phyloP scores from a whole-genome alignment of 371 early-diverging fungal species.

The Mortierella sp. region DNA sequence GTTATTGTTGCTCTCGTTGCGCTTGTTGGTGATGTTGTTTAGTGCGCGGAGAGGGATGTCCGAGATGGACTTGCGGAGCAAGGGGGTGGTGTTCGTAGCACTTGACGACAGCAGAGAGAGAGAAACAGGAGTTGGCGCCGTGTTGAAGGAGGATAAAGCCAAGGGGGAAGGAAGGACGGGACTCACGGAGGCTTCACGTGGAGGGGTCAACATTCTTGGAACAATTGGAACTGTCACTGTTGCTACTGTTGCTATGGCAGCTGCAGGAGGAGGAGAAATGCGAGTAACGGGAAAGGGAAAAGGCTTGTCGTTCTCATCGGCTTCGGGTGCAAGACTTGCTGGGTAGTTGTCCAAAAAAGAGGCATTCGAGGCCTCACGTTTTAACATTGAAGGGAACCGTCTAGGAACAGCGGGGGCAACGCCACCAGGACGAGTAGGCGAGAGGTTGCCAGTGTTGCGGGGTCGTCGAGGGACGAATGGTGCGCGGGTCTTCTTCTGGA shows the following conservation, averaged over 20 bases:
- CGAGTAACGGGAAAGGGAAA: background rate
- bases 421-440: background rate
- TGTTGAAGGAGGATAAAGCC: background rate
- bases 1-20: background rate
- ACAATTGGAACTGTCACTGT: background rate
- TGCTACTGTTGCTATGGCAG: background rate
- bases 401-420: background rate
- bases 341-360: constrained; percentile 41
- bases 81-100: background rate
- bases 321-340: constrained; percentile 16
- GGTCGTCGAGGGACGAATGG: constrained; percentile 42
- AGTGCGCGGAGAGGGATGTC: constrained; percentile 14
- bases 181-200: constrained; percentile 10
- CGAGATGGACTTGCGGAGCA: constrained; percentile 13
- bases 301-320: background rate
- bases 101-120: background rate
- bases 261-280: background rate
- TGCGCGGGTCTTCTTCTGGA: constrained; percentile 5
- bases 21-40: background rate
- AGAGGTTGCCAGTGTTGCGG: constrained; percentile 19
- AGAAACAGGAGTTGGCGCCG: background rate
- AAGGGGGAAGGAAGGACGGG: background rate
- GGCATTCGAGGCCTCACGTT: constrained; percentile 42
- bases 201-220: constrained; percentile 13
- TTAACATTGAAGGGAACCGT: constrained; percentile 41